Base-by-base conservation (phyloP, 129 eudicot species). In the Tagetes patula region DNA sequence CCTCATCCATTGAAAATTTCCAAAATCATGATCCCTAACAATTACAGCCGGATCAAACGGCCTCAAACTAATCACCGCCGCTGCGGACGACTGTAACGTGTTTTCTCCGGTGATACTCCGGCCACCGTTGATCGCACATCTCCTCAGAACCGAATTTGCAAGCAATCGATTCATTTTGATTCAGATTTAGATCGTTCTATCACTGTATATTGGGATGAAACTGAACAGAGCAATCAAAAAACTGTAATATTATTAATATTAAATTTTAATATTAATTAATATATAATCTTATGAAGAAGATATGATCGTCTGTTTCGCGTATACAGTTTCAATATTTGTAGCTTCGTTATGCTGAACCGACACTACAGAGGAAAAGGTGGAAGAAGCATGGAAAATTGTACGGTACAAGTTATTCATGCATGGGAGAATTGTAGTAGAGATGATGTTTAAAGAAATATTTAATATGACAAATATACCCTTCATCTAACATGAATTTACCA, bases 161-260 rank as follows among this genome's bases (percentile, higher is more conserved):
- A 85, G 43, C 20, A 92, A 71, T 33, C 82, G 83, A 80, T 83
- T 92, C 98, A 92, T 92, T 68, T 50, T 9, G 48, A 47, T 46
- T 50, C 27, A n/a, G 45, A 33, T 72, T 34, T 12, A 64, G 82
- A 78, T 78, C 73, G 48, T 70, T 69, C 67, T 66, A 1, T 53
- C 56, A 65, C 54, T 58, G 40, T 74, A 7, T 58, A 50, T 53
- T 12, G 42, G 45, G 50, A 32, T 20, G 56, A 70, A 77, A 77
- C 76, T 41, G 71, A 65, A 54, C 54, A 38, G 27, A 27, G 13
- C 0, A 12, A 11, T 47, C 30, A 69, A 47, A 13, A 47, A 47
- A 47, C 52, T 4, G 50, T 46, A 8, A 8, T 46, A 9, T 10
- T 42, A 42, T 0, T 20, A 32, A 42, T 27, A 32, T n/a, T 20